These are phyloP conservation scores for Dactylella cylindrospora DNA, from an alignment of 2,329 filamentous ascomycete genomes.

Conservation along the genomic window DNA sequence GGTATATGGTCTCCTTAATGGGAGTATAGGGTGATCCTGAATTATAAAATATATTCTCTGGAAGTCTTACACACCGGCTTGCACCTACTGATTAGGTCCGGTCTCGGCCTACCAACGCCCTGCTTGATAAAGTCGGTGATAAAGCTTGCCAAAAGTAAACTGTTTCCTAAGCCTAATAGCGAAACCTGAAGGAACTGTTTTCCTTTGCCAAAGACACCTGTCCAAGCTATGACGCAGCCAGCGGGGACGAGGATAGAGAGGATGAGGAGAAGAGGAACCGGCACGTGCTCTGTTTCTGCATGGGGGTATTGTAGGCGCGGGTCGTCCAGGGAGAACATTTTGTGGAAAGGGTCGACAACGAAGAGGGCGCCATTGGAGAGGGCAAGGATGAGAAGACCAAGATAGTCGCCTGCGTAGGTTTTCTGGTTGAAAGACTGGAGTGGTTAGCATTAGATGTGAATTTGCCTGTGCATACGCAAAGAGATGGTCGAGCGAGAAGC, in stretches of 20 bases:
- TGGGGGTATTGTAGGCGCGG: constrained; percentile 82
- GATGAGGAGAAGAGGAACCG: constrained; percentile 72
- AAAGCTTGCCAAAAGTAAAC: constrained; percentile 74
- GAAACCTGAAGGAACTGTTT: constrained; percentile 68
- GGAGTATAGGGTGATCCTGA: too few relatives aligned
- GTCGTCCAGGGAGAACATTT: constrained; percentile 89
- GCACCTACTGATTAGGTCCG: constrained; percentile 86
- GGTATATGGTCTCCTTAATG: too few relatives aligned
- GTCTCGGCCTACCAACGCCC: constrained; percentile 68
- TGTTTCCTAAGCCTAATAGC: constrained; percentile 75
- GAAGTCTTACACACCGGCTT: constrained; percentile 62
- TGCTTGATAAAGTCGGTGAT: constrained; percentile 84
- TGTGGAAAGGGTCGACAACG: constrained; percentile 78
- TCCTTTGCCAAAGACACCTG: constrained; percentile 2
- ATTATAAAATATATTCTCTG: too few relatives aligned
- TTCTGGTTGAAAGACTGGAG: constrained; percentile 56
- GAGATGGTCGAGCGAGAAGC: constrained; percentile 9
- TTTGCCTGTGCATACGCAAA: not conserved
- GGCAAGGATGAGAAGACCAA: constrained; percentile 70
- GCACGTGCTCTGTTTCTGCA: constrained; percentile 78
- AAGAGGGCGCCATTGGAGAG: constrained; percentile 52
- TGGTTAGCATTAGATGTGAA: constrained; percentile 14
- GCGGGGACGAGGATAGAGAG: constrained; percentile 60
- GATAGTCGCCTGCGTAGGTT: constrained; percentile 85
- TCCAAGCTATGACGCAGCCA: constrained; percentile 15